A percentile compares a stretch with the other conserved stretches of the same genome.
Conservation (phyloP, 2,329 filamentous ascomycete species). For the Lasiodiplodia hormozganensis region DNA sequence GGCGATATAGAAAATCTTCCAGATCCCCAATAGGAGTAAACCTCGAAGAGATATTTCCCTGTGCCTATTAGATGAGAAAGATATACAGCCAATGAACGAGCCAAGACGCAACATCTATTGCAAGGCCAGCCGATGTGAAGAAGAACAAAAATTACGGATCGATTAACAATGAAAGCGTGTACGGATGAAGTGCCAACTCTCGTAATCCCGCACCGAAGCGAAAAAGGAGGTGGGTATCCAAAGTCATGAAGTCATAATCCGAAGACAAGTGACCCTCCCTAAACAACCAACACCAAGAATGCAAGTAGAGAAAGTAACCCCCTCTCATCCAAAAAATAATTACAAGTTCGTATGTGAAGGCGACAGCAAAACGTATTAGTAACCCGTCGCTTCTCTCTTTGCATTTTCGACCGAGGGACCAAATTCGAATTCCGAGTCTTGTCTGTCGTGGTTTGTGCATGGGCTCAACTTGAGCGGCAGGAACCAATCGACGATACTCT, state of each 20-base stretch:
- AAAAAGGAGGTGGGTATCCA: slow-evolving; percentile 18
- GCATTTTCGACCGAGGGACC: slow-evolving; percentile 67
- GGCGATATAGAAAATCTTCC: neutral
- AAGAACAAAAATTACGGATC: neutral
- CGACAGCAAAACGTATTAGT: neutral
- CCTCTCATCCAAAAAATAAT: neutral
- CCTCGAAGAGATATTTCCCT: too few species aligned
- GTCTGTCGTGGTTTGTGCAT: slow-evolving; percentile 71
- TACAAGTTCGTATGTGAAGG: neutral
- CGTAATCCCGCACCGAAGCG: neutral
- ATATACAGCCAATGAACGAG: neutral
- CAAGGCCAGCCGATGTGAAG: neutral
- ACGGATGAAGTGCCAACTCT: neutral
- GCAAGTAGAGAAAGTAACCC: neutral
- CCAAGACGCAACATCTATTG: neutral
- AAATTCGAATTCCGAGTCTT: slow-evolving; percentile 71
- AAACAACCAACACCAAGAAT: slow-evolving; percentile 18
- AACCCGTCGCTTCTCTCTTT: slow-evolving; percentile 25
- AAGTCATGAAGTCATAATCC: slow-evolving; percentile 25
- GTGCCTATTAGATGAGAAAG: neutral
- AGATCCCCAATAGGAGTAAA: neutral
- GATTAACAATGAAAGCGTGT: slow-evolving; percentile 10
- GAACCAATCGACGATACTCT: slow-evolving; percentile 75
- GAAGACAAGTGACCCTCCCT: slow-evolving; percentile 19
- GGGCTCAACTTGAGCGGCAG: slow-evolving; percentile 78